phyloP scores from a whole-genome alignment of 2,329 filamentous ascomycete genomes.

The Xylariaceae sp. region DNA sequence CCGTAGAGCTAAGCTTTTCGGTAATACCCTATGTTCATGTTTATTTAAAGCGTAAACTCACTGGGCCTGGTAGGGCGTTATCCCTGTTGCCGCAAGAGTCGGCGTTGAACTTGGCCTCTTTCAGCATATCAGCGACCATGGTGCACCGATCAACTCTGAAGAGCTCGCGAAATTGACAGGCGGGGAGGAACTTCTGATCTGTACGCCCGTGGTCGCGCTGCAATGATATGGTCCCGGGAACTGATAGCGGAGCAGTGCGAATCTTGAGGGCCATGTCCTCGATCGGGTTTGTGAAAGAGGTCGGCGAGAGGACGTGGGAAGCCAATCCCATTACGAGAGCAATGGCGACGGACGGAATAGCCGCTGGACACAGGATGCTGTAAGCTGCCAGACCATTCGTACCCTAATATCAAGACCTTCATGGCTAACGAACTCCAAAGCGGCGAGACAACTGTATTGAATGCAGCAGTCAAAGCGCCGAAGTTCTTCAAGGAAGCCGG shows the following conservation, averaged over 20 bases:
- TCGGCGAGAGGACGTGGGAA: constrained; percentile 31
- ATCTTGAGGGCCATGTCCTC: constrained; percentile 33
- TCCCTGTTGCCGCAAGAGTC: constrained; percentile 32
- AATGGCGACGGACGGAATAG: constrained; percentile 37
- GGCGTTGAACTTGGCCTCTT: constrained; percentile 36
- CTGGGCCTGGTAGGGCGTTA: constrained; percentile 27
- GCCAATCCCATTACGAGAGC: constrained; percentile 34
- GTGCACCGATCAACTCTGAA: constrained; percentile 24
- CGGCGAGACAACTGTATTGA: constrained; percentile 30
- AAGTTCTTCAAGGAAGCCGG: constrained; percentile 34
- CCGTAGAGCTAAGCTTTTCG: constrained; percentile 26
- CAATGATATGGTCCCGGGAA: not conserved
- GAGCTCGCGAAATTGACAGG: constrained; percentile 31
- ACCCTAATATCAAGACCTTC: not conserved
- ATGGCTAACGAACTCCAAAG: constrained; percentile 4
- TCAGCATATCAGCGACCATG: constrained; percentile 27
- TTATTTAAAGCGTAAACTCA: not conserved
- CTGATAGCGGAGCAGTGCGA: not conserved
- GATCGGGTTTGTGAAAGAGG: constrained; percentile 35
- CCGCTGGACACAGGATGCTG: constrained; percentile 36
- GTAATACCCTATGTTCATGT: constrained; percentile 5
- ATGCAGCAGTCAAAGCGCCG: constrained; percentile 29
- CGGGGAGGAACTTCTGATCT: constrained; percentile 37
- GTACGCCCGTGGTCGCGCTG: constrained; percentile 18
- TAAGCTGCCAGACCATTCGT: constrained; percentile 22